Evolutionary conservation across 139 green algal species (phyloP).

Genomic region (Coccomyxa sp.): DNA sequence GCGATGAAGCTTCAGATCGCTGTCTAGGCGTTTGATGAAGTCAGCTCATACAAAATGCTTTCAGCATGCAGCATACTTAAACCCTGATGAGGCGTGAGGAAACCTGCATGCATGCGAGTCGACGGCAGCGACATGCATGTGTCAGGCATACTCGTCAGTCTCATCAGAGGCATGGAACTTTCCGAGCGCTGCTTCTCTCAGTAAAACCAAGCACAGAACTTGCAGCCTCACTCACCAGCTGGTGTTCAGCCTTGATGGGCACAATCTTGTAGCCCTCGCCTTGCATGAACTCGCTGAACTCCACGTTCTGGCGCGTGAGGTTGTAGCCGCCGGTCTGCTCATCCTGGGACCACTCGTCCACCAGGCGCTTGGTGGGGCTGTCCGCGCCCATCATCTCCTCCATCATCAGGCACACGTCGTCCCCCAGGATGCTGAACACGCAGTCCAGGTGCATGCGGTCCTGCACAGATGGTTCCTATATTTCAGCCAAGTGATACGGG

Average conservation of each 20-base stretch:
- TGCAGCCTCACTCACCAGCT: slow-evolving; percentile 51
- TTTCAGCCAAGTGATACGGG: not conserved
- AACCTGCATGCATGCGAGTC: not conserved
- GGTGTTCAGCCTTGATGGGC: slow-evolving; percentile 74
- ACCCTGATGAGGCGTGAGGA: too few species aligned
- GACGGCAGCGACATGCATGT: not conserved
- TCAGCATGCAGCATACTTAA: not conserved
- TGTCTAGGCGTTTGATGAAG: not conserved
- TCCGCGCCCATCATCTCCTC: slow-evolving; percentile 79
- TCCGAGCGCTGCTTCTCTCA: too few species aligned
- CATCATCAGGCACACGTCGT: slow-evolving; percentile 85
- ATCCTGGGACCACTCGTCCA: slow-evolving; percentile 48
- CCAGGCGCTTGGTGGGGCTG: slow-evolving; percentile 66
- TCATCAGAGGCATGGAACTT: not conserved
- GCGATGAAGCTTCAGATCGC: not conserved
- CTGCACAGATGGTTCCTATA: slow-evolving; percentile 32
- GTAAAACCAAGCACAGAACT: too few species aligned
- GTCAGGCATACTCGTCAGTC: not conserved
- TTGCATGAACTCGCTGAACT: slow-evolving; percentile 79
- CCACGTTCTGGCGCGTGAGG: slow-evolving; percentile 51
- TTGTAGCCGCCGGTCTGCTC: slow-evolving; percentile 16
- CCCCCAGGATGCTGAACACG: slow-evolving; percentile 82
- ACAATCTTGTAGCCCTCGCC: slow-evolving; percentile 89
- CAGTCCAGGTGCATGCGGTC: slow-evolving; percentile 98
- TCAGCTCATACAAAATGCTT: not conserved